phyloP scores from a whole-genome alignment of 2,329 filamentous ascomycete species.

The Penicillium concentricum region DNA sequence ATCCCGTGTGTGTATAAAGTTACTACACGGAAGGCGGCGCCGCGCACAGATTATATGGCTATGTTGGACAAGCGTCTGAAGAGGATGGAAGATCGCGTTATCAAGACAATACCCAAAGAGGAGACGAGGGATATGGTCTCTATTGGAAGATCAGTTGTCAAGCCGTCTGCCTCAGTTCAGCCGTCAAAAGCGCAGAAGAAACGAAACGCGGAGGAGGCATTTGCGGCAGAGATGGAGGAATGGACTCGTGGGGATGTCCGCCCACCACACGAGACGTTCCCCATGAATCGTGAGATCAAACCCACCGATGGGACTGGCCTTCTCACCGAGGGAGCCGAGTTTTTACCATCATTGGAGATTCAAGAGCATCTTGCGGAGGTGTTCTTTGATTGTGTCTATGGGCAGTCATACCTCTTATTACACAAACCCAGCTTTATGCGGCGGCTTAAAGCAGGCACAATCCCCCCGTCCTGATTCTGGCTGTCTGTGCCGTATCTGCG shows the following conservation, averaged over 20 bases:
- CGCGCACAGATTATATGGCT: conserved; percentile 96
- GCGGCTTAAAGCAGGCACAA: conserved; percentile 67
- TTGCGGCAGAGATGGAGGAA: conserved; percentile 74
- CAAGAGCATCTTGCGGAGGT: conserved; percentile 92
- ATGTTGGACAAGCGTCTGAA: conserved; percentile 96
- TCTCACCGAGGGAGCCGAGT: conserved; percentile 76
- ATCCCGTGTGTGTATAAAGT: conserved; percentile 98
- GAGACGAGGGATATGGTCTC: conserved; percentile 67
- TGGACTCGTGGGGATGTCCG: conserved; percentile 68
- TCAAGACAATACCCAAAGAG: conserved; percentile 88
- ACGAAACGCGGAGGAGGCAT: conserved; percentile 80
- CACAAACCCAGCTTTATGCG: conserved; percentile 98
- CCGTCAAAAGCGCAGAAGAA: conserved; percentile 68
- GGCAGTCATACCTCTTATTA: conserved; percentile 88
- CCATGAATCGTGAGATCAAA: conserved; percentile 57
- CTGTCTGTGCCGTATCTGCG: conserved; percentile 92
- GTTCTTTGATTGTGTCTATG: conserved; percentile 94
- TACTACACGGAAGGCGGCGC: conserved; percentile 88
- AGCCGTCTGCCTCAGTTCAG: conserved; percentile 66
- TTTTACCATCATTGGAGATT: conserved; percentile 78
- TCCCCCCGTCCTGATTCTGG: conserved; percentile 92
- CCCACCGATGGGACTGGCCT: conserved; percentile 74
- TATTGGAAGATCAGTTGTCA: conserved; percentile 79
- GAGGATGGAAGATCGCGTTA: conserved; percentile 96
- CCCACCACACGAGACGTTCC: conserved; percentile 49